Base-by-base conservation (phyloP, 2,329 filamentous ascomycete species). In the Mycosphaerella sp. region DNA sequence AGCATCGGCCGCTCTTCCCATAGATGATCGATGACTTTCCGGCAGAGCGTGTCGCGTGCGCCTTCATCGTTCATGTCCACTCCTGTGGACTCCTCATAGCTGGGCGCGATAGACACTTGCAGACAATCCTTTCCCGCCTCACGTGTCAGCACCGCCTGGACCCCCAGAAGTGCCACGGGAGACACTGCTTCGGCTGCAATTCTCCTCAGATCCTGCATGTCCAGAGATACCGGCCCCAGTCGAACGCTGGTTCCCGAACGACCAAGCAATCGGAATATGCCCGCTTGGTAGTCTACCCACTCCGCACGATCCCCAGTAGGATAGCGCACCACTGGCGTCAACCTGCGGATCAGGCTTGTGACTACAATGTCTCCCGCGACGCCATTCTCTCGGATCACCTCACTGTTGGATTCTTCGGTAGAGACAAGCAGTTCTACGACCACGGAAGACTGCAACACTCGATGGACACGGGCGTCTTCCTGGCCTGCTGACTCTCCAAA, bases 161-260 rank as follows among this genome's bases (percentile, higher is more conserved):
- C 16, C 9, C 34, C 44, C 17, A 21, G 14, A 13, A 44, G 7
- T 17, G 13, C 30, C 16, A 35, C 42, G 17, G 17, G 55, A 6
- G 66, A 66, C 18, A 28, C 18, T 10, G 44, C 36, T 17, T 47
- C 17, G 12, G n/a, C 35, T 14, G 36, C 7, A 4, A 40, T 39
- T 30, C 44, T 27, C 17, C 18, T 40, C 2, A 47, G 2, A 14
- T 45, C 44, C 35, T 28, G 34, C 44, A 47, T 47, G n/a, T 47
- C 44, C 4, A 47, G n/a, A 6, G 44, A 47, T 14, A 32, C 21
- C 27, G 44, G 44, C 18, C 44, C 44, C 17, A 47, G 17, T 17
- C 35, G 44, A 4, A 47, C 21, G 14, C 44, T 41, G 34, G 21
- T 41, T 16, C 35, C 36, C 3, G 18, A 27, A 13, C 44, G 44